A percentile compares a stretch with the other conserved stretches of the same genome.
These are phyloP conservation scores for Aschersonia sp. DNA, from an alignment of 2,329 filamentous ascomycete species.

Conservation along the genomic window DNA sequence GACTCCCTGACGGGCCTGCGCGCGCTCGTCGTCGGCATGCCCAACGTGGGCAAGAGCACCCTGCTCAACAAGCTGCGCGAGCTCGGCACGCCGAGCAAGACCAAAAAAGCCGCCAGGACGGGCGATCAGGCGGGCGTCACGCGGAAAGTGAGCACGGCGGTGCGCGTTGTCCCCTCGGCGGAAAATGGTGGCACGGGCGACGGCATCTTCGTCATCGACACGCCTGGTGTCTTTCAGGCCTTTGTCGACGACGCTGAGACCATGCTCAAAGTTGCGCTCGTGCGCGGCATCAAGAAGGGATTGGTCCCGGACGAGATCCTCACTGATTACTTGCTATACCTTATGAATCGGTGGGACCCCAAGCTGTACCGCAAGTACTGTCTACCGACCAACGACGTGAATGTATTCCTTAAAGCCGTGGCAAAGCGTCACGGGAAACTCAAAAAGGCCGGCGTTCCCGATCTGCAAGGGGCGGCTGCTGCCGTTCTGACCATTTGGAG, in stretches of 20 bases:
- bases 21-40: conserved; percentile 88
- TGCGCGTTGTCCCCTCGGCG: conserved; percentile 49
- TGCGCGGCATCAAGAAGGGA: conserved; percentile 80
- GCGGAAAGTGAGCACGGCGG: conserved; percentile 65
- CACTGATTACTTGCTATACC: conserved; percentile 82
- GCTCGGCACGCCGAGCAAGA: conserved; percentile 36
- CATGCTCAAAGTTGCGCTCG: conserved; percentile 92
- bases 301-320: conserved; percentile 65
- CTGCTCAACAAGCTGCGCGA: conserved; percentile 77
- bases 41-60: conserved; percentile 91
- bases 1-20: conserved; percentile 66
- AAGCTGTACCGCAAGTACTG: conserved; percentile 46
- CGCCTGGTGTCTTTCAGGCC: conserved; percentile 88
- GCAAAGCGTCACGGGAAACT: conserved; percentile 65
- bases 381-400: conserved; percentile 72
- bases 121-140: conserved; percentile 85
- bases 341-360: conserved; percentile 57
- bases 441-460: conserved; percentile 55
- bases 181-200: conserved; percentile 30
- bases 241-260: conserved; percentile 73
- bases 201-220: conserved; percentile 78
- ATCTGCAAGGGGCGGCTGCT: conserved; percentile 58
- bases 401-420: conserved; percentile 54
- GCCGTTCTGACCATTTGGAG: conserved; percentile 78
- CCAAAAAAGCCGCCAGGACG: conserved; percentile 59